Evolutionary conservation across 345 rosid species (phyloP), one percentile per base, ranked within the genome.

Genomic region (Crucihimalaya himalaica): DNA sequence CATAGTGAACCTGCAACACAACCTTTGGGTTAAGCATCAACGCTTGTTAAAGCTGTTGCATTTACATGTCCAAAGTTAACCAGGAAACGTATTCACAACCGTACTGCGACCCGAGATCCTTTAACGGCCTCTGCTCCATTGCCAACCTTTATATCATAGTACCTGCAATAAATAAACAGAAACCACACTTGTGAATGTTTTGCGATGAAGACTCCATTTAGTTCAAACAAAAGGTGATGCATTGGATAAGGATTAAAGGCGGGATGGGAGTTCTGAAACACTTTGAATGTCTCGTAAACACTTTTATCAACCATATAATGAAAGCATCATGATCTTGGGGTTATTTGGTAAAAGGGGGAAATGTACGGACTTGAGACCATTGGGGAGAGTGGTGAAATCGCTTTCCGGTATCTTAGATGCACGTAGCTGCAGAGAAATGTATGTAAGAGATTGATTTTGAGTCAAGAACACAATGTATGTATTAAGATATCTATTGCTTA

Each of bases 101-200:
- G 82, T 94, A 94, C 96, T 88, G 98, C 98, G 85, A 94, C 96
- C 86, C 96, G 83, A 63, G 97, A 94, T 81, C 97, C 98, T 74
- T 91, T 91, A 64, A 76, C 88, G 39, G 98, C 97, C 75, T 85
- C 78, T 28, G 79, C 45, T 80, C 97, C 97, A 68, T 79, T 72
- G 15, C 98, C 98, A 45, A 89, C 96, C 78, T 88, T 94, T 70
- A 94, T 47, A 81, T 94, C 98, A 84, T 91, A 91, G 83, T 89
- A 91, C 90, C 98, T 94, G 76, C 60, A 79, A 64, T 52, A 68
- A 27, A 45, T 52, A 23, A 71, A 70, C 63, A 75, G 63, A 76
- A 40, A 28, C 68, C 37, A 27, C 47, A 75, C 40, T 53, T 37
- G 1, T n/a, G 13, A 3, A 35, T 50, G 4, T 66, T 35, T 66